Percentiles rank a stretch among this genome's conserved stretches.
These are phyloP conservation scores for Leccinum fallax DNA, from an alignment of 1,284 basidiomycete species.

Conservation along the genomic window DNA sequence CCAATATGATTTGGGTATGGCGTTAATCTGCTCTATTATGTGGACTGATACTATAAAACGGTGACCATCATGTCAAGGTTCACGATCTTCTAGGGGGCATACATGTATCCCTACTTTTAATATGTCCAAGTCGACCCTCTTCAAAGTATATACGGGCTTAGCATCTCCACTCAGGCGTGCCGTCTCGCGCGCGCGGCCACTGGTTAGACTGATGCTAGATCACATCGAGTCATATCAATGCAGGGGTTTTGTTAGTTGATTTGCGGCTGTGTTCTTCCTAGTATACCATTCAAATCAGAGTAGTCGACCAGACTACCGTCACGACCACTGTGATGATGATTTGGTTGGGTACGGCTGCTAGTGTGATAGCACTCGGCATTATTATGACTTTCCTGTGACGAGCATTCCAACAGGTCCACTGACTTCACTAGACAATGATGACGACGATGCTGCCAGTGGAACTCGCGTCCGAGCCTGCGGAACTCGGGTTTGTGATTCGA, in stretches of 20 bases:
- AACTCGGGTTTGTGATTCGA: conserved; percentile 30
- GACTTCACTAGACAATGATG: conserved; percentile 21
- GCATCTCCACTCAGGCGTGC: conserved; percentile 17
- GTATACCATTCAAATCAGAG: conserved; percentile 38
- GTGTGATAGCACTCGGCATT: too few relatives aligned
- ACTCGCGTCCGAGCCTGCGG: conserved; percentile 23
- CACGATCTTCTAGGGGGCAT: conserved; percentile 22
- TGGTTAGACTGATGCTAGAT: conserved; percentile 27
- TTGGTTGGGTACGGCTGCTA: conserved; percentile 41
- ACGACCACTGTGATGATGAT: conserved; percentile 42
- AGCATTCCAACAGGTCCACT: conserved; percentile 13
- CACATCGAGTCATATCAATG: conserved; percentile 38
- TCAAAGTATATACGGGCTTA: conserved; percentile 22
- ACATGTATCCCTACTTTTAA: conserved; percentile 15
- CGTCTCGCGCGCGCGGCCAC: conserved; percentile 34
- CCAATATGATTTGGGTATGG: not conserved
- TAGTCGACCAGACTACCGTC: conserved; percentile 43
- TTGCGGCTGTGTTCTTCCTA: conserved; percentile 39
- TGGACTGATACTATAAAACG: not conserved
- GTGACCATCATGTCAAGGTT: conserved; percentile 12
- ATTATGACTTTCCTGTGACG: conserved; percentile 50
- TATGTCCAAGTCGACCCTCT: conserved; percentile 36
- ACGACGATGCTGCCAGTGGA: conserved; percentile 23
- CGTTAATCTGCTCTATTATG: not conserved
- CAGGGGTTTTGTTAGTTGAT: conserved; percentile 43